These are phyloP conservation scores for Lachnellula arida DNA, from an alignment of 2,329 filamentous ascomycete species.

Conservation along the genomic window DNA sequence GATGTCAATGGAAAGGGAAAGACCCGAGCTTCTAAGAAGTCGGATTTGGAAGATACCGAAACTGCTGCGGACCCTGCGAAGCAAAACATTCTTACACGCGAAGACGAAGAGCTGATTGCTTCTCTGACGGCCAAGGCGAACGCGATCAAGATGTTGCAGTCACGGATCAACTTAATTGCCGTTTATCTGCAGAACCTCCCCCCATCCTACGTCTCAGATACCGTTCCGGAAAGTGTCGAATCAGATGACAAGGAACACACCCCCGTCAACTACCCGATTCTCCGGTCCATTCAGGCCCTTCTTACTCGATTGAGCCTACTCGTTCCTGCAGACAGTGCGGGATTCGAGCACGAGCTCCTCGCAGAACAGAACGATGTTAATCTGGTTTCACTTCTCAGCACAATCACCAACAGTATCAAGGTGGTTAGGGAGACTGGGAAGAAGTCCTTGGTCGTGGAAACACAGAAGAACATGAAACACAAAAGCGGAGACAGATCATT, in stretches of 20 bases:
- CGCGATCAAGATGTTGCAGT: slow-evolving; percentile 88
- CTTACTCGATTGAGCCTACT: slow-evolving; percentile 79
- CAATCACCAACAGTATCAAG: slow-evolving; percentile 67
- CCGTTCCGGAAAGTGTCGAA: slow-evolving; percentile 31
- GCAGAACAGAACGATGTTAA: slow-evolving; percentile 81
- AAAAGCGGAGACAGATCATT: slow-evolving; percentile 2
- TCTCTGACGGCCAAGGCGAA: slow-evolving; percentile 82
- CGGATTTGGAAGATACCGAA: slow-evolving; percentile 26
- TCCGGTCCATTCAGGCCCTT: slow-evolving; percentile 84
- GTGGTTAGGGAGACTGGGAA: slow-evolving; percentile 69
- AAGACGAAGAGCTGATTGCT: slow-evolving; percentile 58
- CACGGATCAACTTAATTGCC: slow-evolving; percentile 65
- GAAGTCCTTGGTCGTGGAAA: slow-evolving; percentile 60
- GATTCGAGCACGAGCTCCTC: slow-evolving; percentile 66
- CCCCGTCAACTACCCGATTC: slow-evolving; percentile 58
- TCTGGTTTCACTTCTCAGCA: slow-evolving; percentile 70
- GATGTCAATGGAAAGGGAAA: slow-evolving; percentile 28
- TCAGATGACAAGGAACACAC: slow-evolving; percentile 22
- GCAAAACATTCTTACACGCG: slow-evolving; percentile 51
- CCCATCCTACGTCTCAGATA: slow-evolving; percentile 54
- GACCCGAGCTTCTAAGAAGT: slow-evolving; percentile 30
- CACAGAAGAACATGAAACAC: slow-evolving; percentile 4
- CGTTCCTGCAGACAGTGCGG: slow-evolving; percentile 60
- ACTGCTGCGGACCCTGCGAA: slow-evolving; percentile 38
- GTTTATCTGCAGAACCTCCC: slow-evolving; percentile 74